Base-by-base conservation (phyloP, 2,329 filamentous ascomycete species). In the Neonectria faginata region DNA sequence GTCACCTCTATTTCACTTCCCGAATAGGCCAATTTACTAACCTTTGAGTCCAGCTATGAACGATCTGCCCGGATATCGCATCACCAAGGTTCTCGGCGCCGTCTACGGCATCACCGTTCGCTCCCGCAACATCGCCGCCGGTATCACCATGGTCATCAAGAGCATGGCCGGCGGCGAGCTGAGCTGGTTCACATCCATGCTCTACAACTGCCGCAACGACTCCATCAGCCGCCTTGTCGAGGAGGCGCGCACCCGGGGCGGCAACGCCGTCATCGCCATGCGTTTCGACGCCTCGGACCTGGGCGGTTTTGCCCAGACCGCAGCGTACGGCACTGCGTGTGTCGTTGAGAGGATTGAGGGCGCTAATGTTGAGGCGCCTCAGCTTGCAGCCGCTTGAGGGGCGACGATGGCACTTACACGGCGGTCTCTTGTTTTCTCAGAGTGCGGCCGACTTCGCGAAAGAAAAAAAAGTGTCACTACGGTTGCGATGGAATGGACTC, bases 11-110 rank as follows among this genome's bases (percentile, higher is more conserved):
- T 8, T 11, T 10, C 25, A 7, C 27, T 25, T 4, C 4, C 27
- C 11, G 18, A 12, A 12, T 4, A 7, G 5, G 6, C 1, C 14
- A n/a, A 16, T 7, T 9, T 33, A 39, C 39, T 56, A n/a, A 62
- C 55, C 54, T 57, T n/a, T 18, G 60, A 10, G 11, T 5, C 7
- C 48, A 81, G 79, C 88, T 57, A 89, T 89, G 86, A 87, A 86
- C 76, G 87, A 89, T 71, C 77, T 90, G 22, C 87, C 87, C 0
- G 87, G 87, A 8, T 89, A 89, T 76, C 85, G 83, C 66, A 80
- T 89, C 52, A 82, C 84, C 41, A 81, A 81, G 57, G 84, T 88
- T 1, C 82, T 90, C 6, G 88, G 88, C 58, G 83, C 86, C 8
- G 84, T 88, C 31, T 88, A 86, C 76, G 86, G 86, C 10, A 79